Base-by-base conservation (phyloP, 2,329 filamentous ascomycete species). In the Alternaria angustiovoidea region DNA sequence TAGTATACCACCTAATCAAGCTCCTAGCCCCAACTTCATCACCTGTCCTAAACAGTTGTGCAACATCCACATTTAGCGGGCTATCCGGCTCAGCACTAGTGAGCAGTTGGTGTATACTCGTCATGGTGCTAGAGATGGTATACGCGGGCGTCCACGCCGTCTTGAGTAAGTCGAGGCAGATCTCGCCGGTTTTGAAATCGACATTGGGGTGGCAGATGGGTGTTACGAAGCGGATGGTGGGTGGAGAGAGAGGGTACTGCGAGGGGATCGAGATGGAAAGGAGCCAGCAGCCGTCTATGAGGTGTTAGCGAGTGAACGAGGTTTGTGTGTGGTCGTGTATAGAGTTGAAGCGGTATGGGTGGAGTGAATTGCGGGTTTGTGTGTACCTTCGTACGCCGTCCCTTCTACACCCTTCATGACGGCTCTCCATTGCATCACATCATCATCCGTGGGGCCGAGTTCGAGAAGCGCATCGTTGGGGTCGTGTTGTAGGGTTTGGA, bases 111-210 rank as follows among this genome's bases (percentile, higher is more conserved):
- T 91, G 87, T 65, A 94, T 86, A 47, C 88, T 88, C 69, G 91
- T 89, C 72, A 94, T 81, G 62, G 89, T 91, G 72, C 90, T 87
- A 36, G 90, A 86, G 20, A 98, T 85, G 41, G 90, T 94, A 79
- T 97, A 95, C 18, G 92, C 89, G 1, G 94, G 92, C 60, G 91
- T 91, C 94, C 94, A 98, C 18, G 86, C 86, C 0, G 81, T 83
- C 61, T 87, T 88, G 51, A 99, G 84, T 63, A 98, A 85, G 75
- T 97, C 95, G 28, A 98, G 87, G 78, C 95, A 99, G 75, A 99
- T 95, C 80, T 97, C 94, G 69, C 95, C 95, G 2, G 88, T 93
- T 68, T 85, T 71, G 69, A 78, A 78, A 57, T 78, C 75, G 71
- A 64, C 82, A 53, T 83, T 82, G 1, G 75, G 72, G 58, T 77